Evolutionary conservation across 352 stramenopile genomes (phyloP), one percentile per base, ranked within the genome.

Genomic region (Blastocystis hominis): DNA sequence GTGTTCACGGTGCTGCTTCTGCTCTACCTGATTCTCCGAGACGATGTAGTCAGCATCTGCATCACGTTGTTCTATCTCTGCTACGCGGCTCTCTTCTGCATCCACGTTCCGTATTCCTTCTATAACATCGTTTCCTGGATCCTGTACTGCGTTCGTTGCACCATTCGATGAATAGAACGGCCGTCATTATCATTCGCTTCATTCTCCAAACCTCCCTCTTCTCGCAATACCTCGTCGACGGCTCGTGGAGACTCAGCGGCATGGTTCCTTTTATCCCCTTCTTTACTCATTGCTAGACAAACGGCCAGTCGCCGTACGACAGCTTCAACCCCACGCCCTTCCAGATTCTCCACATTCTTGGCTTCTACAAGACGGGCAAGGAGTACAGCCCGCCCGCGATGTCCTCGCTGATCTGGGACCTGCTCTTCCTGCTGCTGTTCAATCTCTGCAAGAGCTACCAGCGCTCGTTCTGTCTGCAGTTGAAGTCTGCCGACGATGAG

Each of bases 41-140:
- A 68, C 20, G 72, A 84, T 46, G 9, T 84, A 3, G 59, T 84
- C 30, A 69, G 36, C 44, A 50, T 84, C 15, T n/a, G 66, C 20
- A 17, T 84, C 40, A 84, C 62, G 55, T 47, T 59, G 38, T 84
- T 84, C 72, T 84, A 84, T 66, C 55, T 84, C 3, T 84, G 72
- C 56, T 84, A 84, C 36, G 72, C 72, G 15, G 34, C 72, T 13
- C 50, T 84, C 47, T 84, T 84, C 72, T 17, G 44, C 20, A 34
- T 84, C n/a, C 72, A 84, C 56, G 46, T 84, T 44, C 72, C 72
- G 0, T 84, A 68, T 53, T 20, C 20, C 50, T 84, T 84, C 72
- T 84, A 55, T 30, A 61, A 38, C 20, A 77, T 56, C 10, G n/a
- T 40, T 34, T 77, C 66, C n/a, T 53, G 44, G 30, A 46, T 66